A percentile compares a stretch with the other conserved stretches of the same genome.
These are phyloP conservation scores for Phlebiopsis flavidoalba DNA, from an alignment of 768 basidiomycete species.

Conservation along the genomic window DNA sequence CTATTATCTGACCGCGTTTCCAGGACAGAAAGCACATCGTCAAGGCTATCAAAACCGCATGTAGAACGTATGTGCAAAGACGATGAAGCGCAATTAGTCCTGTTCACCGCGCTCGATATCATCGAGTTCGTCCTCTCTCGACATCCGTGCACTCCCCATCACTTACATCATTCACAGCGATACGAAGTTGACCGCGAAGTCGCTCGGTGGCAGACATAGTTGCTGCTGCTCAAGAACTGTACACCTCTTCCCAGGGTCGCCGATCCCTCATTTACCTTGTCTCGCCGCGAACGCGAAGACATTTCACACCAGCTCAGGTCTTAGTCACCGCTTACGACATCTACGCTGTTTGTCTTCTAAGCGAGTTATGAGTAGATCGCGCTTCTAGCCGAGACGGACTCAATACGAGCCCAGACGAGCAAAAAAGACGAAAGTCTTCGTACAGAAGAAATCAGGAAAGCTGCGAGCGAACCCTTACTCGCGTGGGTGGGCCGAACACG, in stretches of 20 bases:
- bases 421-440: slow-evolving; percentile 71
- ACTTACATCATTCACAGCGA: slow-evolving; percentile 47
- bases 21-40: slow-evolving; percentile 90
- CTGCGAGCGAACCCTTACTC: slow-evolving; percentile 73
- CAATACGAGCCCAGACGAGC: slow-evolving; percentile 63
- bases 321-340: background rate
- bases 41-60: slow-evolving; percentile 85
- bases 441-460: slow-evolving; percentile 63
- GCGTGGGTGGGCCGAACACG: slow-evolving; percentile 61
- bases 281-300: slow-evolving; percentile 74
- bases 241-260: slow-evolving; percentile 66
- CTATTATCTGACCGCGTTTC: background rate
- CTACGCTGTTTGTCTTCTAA: background rate
- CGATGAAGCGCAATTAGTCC: slow-evolving; percentile 84
- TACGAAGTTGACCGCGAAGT: slow-evolving; percentile 84
- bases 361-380: slow-evolving; percentile 41
- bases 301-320: slow-evolving; percentile 71
- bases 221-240: slow-evolving; percentile 50
- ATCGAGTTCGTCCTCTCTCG: slow-evolving; percentile 61
- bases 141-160: background rate
- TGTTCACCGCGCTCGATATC: slow-evolving; percentile 87
- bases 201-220: slow-evolving; percentile 69
- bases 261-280: slow-evolving; percentile 80
- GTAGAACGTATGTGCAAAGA: slow-evolving; percentile 84
- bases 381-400: slow-evolving; percentile 70